A percentile compares a stretch with the other conserved stretches of the same genome.
Conservation (phyloP, 1,284 basidiomycete species). For the Leccinum angustisporum region DNA sequence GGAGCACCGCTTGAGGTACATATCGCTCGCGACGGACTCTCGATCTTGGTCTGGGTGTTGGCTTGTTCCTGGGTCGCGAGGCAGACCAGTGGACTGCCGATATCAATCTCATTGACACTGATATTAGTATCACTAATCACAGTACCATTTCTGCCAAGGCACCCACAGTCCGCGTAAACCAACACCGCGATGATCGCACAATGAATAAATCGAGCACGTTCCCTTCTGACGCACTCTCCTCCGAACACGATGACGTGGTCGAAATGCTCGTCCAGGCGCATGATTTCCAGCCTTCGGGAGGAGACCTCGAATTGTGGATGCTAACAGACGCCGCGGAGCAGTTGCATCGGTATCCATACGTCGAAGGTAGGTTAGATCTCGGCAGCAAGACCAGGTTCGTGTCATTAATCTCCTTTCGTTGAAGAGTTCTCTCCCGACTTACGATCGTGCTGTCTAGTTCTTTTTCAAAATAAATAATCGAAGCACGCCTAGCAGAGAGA, state of each 20-base stretch:
- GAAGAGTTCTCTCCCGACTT: background rate
- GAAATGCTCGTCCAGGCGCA: conserved; percentile 40
- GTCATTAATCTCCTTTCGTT: background rate
- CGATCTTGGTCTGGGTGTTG: conserved; percentile 19
- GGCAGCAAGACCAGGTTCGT: conserved; percentile 37
- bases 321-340: conserved; percentile 35
- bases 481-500: background rate
- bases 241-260: conserved; percentile 43
- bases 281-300: conserved; percentile 32
- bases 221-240: conserved; percentile 28
- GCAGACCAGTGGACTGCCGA: background rate
- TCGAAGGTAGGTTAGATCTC: conserved; percentile 19
- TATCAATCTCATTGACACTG: background rate
- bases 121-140: background rate
- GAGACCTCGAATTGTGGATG: conserved; percentile 39
- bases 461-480: conserved; percentile 16
- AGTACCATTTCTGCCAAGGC: background rate
- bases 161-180: background rate
- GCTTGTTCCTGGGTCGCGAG: background rate
- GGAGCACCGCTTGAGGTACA: conserved; percentile 14
- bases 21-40: conserved; percentile 53
- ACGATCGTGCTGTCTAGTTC: conserved; percentile 14
- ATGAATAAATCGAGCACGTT: conserved; percentile 44
- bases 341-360: conserved; percentile 14
- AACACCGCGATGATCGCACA: conserved; percentile 6